A percentile compares a stretch with the other conserved stretches of the same genome.
Evolutionary conservation across 177 flowering plant genomes (phyloP).

Genomic region (Vitis hybrid): DNA sequence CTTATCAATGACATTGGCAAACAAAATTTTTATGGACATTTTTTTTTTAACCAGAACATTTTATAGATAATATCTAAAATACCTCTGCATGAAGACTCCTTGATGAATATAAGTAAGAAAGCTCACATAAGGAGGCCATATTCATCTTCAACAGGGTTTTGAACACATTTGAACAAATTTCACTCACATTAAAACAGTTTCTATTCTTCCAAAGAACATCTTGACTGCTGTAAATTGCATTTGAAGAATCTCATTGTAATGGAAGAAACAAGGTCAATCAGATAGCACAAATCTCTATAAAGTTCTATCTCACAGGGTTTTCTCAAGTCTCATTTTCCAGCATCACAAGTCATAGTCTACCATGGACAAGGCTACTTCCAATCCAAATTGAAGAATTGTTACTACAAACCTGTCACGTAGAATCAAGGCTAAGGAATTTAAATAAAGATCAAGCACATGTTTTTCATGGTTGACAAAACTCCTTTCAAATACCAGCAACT

Average conservation of each 20-base stretch:
- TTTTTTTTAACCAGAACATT: too few relatives aligned
- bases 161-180: too few relatives aligned
- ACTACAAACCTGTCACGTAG: background rate
- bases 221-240: background rate
- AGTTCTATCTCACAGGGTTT: background rate
- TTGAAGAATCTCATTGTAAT: background rate
- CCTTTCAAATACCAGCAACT: background rate
- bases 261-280: background rate
- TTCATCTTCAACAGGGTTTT: too few relatives aligned
- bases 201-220: background rate
- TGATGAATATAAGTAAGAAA: background rate
- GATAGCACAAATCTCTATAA: background rate
- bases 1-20: too few relatives aligned
- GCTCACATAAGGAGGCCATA: background rate
- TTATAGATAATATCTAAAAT: too few relatives aligned
- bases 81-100: too few relatives aligned
- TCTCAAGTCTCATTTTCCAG: background rate
- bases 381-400: background rate
- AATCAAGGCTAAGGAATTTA: background rate
- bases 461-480: background rate
- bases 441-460: background rate
- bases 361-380: background rate
- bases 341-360: background rate
- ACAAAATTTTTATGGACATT: too few relatives aligned
- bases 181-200: background rate